Evolutionary conservation across 495 filamentous ascomycete genomes (phyloP).

Genomic region (Penicillium coprophilum): DNA sequence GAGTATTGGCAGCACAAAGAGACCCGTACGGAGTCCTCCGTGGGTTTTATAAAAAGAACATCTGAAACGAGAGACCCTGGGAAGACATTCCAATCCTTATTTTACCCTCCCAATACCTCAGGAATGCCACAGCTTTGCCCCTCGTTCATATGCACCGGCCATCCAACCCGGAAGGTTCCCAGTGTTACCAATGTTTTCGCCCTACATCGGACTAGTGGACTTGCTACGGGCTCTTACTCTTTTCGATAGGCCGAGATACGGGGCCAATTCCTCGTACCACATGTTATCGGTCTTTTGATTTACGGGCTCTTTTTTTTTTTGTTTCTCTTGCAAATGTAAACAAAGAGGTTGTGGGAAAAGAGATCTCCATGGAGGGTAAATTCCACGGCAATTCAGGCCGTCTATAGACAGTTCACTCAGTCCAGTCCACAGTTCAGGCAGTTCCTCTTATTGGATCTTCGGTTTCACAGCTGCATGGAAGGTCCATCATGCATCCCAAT

Average conservation of each 20-base stretch:
- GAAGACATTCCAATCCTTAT: neutral
- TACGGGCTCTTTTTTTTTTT: no score
- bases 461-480: constrained; percentile 20
- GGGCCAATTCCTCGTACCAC: constrained; percentile 13
- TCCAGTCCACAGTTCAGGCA: neutral
- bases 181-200: constrained; percentile 12
- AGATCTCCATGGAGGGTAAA: neutral
- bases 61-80: constrained; percentile 2
- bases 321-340: neutral
- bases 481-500: constrained; percentile 12
- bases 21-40: no score
- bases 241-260: constrained; percentile 7
- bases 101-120: neutral
- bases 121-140: constrained; percentile 16
- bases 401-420: no score
- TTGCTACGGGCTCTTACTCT: neutral
- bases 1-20: no score
- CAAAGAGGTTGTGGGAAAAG: neutral
- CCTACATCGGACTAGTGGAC: constrained; percentile 6
- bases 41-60: constrained; percentile 8
- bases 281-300: neutral
- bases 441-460: neutral
- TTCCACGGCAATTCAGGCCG: neutral
- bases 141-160: constrained; percentile 17
- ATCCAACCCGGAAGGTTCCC: constrained; percentile 6